Evolutionary conservation across 2,329 filamentous ascomycete species (phyloP), one percentile per base, ranked within the genome.

Genomic region (Penicillium verrucosum): DNA sequence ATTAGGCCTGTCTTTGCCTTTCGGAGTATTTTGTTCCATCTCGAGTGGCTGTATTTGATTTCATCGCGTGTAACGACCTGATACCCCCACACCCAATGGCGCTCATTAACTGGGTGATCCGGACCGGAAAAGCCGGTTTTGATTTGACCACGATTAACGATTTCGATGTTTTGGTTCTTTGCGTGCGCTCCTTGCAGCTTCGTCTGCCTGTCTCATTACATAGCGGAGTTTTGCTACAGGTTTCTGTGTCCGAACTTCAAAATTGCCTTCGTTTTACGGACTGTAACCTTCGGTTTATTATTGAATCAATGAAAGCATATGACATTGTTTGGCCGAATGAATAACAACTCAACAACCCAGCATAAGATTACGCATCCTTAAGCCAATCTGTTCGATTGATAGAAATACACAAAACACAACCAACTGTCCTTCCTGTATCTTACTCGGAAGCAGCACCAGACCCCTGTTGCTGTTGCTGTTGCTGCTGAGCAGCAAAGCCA

Each of bases 141-240:
- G 16, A 48, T 46, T 29, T 56, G 41, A 54, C 54, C 51, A 66
- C 51, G 63, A 65, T 30, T 62, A 60, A 66, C 38, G 64, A 66
- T 54, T 53, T 57, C 38, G 49, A 42, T 60, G 56, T 59, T 57
- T 53, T 56, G 51, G 25, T 38, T 53, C 47, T 25, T 43, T 47
- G n/a, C 40, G 18, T 38, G 18, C 46, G 25, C 27, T 43, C 45
- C 38, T 34, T 36, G 38, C 52, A 40, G 47, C 44, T 49, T 47
- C 30, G 32, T 49, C 23, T 21, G 21, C 23, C 21, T 51, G 51
- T 49, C 38, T 53, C 36, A 41, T 36, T 30, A 47, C 21, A 21
- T 23, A 23, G 16, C 36, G 42, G 18, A 32, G n/a, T 34, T 12
- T 48, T 44, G 36, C 37, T 51, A 36, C 40, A 9, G 30, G 14